These are phyloP conservation scores for Eutrema heterophyllum DNA, from an alignment of 345 rosid species.

Conservation along the genomic window DNA sequence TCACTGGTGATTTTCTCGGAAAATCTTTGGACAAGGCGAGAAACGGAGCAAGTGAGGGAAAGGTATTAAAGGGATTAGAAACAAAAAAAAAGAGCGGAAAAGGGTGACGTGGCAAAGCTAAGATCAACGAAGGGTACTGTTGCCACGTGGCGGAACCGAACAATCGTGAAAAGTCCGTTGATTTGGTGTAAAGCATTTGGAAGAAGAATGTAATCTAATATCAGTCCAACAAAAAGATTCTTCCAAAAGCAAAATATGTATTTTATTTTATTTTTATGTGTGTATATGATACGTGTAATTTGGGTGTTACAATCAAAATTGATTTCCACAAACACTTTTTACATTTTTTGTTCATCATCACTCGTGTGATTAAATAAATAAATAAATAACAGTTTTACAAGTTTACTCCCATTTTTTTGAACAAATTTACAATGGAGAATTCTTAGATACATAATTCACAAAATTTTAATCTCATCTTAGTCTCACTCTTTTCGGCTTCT, in stretches of 20 bases:
- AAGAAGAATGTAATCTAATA: background rate
- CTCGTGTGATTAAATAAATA: no score
- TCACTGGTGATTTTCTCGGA: slow-evolving; percentile 15
- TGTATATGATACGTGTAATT: no score
- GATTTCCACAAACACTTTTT: no score
- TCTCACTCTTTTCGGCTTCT: background rate
- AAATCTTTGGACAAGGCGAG: slow-evolving; percentile 1
- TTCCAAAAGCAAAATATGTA: no score
- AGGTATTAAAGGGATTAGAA: background rate
- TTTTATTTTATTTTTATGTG: no score
- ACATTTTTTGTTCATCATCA: no score
- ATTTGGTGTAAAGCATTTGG: slow-evolving; percentile 27
- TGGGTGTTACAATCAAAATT: no score
- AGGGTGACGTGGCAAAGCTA: slow-evolving; percentile 16
- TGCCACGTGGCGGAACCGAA: slow-evolving; percentile 31
- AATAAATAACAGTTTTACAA: no score
- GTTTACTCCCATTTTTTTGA: no score
- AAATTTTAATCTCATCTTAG: no score
- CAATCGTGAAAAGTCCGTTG: slow-evolving; percentile 14
- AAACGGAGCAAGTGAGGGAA: slow-evolving; percentile 29
- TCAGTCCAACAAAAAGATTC: slow-evolving; percentile 1
- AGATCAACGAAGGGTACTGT: background rate
- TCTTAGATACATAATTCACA: no score
- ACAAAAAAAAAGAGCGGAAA: background rate
- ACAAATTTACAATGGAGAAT: no score